phyloP scores from a whole-genome alignment of 768 basidiomycete genomes.

The Mycena capillaripes region DNA sequence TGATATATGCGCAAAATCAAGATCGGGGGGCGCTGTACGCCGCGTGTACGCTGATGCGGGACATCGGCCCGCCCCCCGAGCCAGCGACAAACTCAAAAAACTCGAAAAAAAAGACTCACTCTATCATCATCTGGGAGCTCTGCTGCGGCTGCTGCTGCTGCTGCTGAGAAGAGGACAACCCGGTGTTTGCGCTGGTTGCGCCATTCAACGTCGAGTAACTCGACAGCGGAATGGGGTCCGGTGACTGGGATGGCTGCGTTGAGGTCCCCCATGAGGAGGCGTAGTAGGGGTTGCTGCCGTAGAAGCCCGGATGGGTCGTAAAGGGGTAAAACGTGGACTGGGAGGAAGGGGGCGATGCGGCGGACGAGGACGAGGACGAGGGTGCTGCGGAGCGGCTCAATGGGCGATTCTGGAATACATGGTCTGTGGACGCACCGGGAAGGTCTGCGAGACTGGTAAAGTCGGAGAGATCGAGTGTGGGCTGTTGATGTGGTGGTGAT shows the following conservation, averaged over 20 bases:
- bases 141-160: constrained; percentile 23
- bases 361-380: constrained; percentile 48
- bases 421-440: constrained; percentile 50
- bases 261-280: constrained; percentile 41
- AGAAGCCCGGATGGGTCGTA: constrained; percentile 50
- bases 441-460: constrained; percentile 58
- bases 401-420: constrained; percentile 45
- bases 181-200: constrained; percentile 44
- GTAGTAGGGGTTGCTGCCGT: constrained; percentile 29
- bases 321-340: constrained; percentile 57
- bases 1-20: neutral
- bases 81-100: neutral
- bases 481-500: constrained; percentile 39
- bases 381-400: constrained; percentile 81
- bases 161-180: constrained; percentile 42
- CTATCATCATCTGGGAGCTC: constrained; percentile 69
- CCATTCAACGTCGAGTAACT: constrained; percentile 36
- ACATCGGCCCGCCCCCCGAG: neutral
- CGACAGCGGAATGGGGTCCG: constrained; percentile 37
- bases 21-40: neutral
- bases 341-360: constrained; percentile 43
- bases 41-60: constrained; percentile 5
- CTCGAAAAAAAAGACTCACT: constrained; percentile 61
- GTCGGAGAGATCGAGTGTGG: constrained; percentile 57
- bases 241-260: constrained; percentile 41